Percentiles rank a stretch among this genome's conserved stretches.
phyloP scores from a whole-genome alignment of 768 basidiomycete genomes.

The Tricholoma sp. region DNA sequence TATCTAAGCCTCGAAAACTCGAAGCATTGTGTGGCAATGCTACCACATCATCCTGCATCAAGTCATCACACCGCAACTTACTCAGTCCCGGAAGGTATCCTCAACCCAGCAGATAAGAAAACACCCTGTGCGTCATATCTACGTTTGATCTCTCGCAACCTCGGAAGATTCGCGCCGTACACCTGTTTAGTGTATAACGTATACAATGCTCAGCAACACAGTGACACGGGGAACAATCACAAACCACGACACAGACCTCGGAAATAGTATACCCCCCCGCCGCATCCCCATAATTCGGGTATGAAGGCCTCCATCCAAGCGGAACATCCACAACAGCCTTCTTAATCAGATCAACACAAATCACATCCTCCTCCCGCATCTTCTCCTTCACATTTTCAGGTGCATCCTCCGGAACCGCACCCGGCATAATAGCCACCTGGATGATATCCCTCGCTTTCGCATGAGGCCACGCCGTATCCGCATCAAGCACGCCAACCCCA shows the following conservation, averaged over 20 bases:
- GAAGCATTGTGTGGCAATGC: too few species aligned
- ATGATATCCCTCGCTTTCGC: neutral
- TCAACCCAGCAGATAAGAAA: neutral
- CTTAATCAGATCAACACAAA: neutral
- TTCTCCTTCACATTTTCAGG: neutral
- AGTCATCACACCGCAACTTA: neutral
- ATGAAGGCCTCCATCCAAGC: neutral
- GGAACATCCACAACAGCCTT: neutral
- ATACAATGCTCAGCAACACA: too few species aligned
- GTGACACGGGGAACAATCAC: too few species aligned
- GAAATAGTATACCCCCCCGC: neutral
- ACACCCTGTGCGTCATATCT: neutral
- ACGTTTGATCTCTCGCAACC: conserved; percentile 6
- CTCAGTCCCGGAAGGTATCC: neutral
- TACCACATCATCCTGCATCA: too few species aligned
- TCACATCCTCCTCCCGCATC: neutral
- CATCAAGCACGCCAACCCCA: neutral
- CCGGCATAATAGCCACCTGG: neutral
- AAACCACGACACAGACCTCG: neutral
- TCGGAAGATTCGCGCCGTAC: conserved; percentile 5
- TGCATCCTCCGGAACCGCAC: neutral
- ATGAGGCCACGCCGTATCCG: neutral
- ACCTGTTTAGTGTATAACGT: neutral
- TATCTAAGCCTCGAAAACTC: too few species aligned
- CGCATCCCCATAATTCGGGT: neutral